phyloP scores from a whole-genome alignment of 1,139 yeast species.

The Casaregolazyma suthepensis region DNA sequence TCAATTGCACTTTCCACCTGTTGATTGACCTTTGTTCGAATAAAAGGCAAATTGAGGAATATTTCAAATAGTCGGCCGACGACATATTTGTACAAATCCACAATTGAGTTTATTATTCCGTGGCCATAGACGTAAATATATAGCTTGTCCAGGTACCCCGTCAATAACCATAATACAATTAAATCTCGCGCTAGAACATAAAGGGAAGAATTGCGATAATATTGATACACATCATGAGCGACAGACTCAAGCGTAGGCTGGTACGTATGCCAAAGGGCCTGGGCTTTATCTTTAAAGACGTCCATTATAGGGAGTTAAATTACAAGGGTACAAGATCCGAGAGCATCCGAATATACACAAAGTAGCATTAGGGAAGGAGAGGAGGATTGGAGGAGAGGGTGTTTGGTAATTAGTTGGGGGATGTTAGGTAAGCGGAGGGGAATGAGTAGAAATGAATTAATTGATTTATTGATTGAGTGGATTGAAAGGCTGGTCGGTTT shows the following conservation, averaged over 20 bases:
- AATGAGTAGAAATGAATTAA: too few relatives aligned
- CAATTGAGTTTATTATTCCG: conserved; percentile 11
- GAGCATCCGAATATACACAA: neutral
- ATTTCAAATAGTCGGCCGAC: conserved; percentile 15
- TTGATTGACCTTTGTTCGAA: conserved; percentile 50
- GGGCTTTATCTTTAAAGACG: neutral
- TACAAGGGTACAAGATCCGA: neutral
- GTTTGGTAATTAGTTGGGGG: neutral
- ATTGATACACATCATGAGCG: neutral
- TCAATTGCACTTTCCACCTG: conserved; percentile 49
- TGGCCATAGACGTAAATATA: conserved; percentile 15
- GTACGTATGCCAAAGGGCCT: neutral
- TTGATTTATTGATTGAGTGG: too few relatives aligned
- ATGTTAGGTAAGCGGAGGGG: neutral
- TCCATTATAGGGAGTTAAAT: neutral
- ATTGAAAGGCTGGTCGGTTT: too few relatives aligned
- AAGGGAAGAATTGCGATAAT: neutral
- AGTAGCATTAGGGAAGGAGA: neutral
- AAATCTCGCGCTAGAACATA: conserved; percentile 19
- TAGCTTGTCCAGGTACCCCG: conserved; percentile 15
- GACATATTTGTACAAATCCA: conserved; percentile 10
- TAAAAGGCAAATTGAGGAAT: conserved; percentile 39
- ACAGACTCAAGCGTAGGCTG: neutral
- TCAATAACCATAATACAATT: conserved; percentile 17
- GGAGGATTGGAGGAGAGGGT: neutral